These are phyloP conservation scores for Pseudogymnoascus sp. DNA, from an alignment of 2,329 filamentous ascomycete genomes.

Conservation along the genomic window DNA sequence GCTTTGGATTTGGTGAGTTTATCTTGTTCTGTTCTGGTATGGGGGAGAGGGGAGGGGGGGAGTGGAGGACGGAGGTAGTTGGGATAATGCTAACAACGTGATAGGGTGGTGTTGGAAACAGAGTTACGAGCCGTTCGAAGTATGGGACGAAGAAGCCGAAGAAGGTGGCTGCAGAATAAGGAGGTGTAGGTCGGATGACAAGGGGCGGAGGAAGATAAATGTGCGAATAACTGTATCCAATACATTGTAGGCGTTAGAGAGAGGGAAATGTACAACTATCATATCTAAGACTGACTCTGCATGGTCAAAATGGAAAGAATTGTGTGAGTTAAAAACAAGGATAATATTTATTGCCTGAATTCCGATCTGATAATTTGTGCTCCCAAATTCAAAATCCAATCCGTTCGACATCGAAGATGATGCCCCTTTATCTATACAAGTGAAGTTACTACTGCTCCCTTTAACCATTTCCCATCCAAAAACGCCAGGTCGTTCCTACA, in stretches of 20 bases:
- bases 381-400: not conserved
- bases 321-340: not conserved
- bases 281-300: not conserved
- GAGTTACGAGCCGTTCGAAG: conserved; percentile 82
- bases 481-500: conserved; percentile 1
- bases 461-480: not conserved
- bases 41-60: not conserved
- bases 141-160: conserved; percentile 99
- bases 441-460: not conserved
- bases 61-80: no score
- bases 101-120: conserved; percentile 82
- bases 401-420: not conserved
- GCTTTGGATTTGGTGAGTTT: conserved; percentile 81
- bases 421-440: not conserved
- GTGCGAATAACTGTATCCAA: conserved; percentile 6
- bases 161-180: conserved; percentile 43
- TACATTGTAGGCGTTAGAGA: conserved; percentile 8
- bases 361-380: not conserved
- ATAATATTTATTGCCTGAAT: not conserved
- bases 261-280: conserved; percentile 1
- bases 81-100: no score
- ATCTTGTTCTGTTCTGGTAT: not conserved
- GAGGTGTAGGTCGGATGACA: not conserved
- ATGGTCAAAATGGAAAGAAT: not conserved
- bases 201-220: not conserved